Evolutionary conservation across 495 filamentous ascomycete species (phyloP), one percentile per base, ranked within the genome.

Genomic region (Lentithecium fluviatile): DNA sequence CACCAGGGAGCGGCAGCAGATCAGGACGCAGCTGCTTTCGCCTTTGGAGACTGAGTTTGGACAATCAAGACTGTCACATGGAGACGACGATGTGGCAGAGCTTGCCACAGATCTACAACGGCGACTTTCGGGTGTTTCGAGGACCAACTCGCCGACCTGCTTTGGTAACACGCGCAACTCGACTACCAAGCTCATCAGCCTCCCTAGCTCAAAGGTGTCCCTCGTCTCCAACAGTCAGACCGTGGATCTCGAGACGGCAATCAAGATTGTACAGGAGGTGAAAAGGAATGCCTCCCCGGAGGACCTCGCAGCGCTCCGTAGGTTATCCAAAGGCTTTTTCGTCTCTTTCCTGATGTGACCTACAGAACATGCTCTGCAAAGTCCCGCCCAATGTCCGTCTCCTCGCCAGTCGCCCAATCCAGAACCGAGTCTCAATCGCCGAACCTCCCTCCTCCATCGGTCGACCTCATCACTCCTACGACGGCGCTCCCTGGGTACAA

Each of bases 281-380:
- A 66, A 67, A 58, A 74, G 70, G 61, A 74, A 60, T 54, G 70
- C 73, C 0, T 70, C 72, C 11, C 72, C 70, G 0, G 67, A 73
- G 25, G 70, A 75, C 29, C 62, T 75, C 34, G 69, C 68, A 8
- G 69, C 72, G 12, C 61, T 75, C 26, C 71, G 64, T 66, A 62
- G 45, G 60, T 60, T 19, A 17, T 13, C 17, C 13, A 26, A 32
- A 1, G 47, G 24, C 24, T 17, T 10, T 25, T 56, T 53, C 1
- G 5, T 24, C 13, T 20, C 2, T 32, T 60, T 29, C 2, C 46
- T 51, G n/a, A 46, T 38, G 17, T 56, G n/a, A 19, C 56, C 1
- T 46, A 6, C 20, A 62, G 52, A 60, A 6, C n/a, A 65, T 60
- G 62, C 62, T 17, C 32, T 65, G 29, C 54, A 65, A 25, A 40